phyloP scores from a whole-genome alignment of 148 eudicot species.

The Rhododendron ovatum region DNA sequence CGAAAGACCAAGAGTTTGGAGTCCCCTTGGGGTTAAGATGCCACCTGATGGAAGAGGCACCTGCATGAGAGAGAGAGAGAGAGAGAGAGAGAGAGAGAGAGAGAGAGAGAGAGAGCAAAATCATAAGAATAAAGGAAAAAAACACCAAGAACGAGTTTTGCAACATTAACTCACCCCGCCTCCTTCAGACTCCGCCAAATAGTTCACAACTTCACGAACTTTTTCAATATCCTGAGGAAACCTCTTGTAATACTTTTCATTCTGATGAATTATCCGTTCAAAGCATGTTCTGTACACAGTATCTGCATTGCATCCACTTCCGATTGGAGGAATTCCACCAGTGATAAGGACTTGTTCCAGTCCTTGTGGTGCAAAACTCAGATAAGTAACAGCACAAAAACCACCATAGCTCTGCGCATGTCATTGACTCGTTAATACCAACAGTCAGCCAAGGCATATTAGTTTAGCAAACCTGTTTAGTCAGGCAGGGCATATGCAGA shows the following conservation, averaged over 20 bases:
- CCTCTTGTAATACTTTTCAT: conserved; percentile 77
- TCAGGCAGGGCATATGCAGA: background rate
- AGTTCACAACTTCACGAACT: conserved; percentile 59
- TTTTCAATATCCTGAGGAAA: conserved; percentile 84
- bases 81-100: background rate
- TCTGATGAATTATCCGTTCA: conserved; percentile 56
- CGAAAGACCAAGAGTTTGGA: conserved; percentile 79
- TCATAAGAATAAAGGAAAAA: background rate
- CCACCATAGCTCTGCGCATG: conserved; percentile 86
- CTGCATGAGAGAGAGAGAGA: conserved; percentile 26
- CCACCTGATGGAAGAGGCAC: conserved; percentile 94
- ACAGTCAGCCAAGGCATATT: background rate
- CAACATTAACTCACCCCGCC: conserved; percentile 64
- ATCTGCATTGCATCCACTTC: conserved; percentile 78
- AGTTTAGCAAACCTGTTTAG: background rate
- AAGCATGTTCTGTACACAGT: conserved; percentile 67
- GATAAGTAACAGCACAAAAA: conserved; percentile 85
- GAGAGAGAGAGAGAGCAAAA: conserved; percentile 3
- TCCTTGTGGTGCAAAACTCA: conserved; percentile 97
- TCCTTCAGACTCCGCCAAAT: conserved; percentile 64
- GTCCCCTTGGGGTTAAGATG: conserved; percentile 74
- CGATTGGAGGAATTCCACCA: conserved; percentile 88
- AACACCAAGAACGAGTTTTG: background rate
- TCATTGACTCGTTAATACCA: background rate
- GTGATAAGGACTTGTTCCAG: conserved; percentile 83